Evolutionary conservation across 2,329 filamentous ascomycete genomes (phyloP).

Genomic region (Fusarium falciforme): DNA sequence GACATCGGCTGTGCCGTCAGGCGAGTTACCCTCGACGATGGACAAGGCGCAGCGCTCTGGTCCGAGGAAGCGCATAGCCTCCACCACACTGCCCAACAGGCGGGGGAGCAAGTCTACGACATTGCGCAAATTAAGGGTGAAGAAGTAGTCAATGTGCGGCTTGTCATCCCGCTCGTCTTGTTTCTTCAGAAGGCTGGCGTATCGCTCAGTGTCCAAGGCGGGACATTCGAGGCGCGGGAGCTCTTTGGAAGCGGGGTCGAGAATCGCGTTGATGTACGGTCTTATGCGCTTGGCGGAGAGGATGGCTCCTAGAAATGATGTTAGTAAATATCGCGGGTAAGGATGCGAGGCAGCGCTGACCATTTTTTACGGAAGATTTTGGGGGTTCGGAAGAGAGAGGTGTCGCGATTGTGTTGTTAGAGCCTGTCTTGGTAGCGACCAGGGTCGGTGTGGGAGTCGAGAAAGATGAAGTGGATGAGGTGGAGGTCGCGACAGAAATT

Average conservation of each 20-base stretch:
- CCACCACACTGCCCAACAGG: slow-evolving; percentile 63
- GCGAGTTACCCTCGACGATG: slow-evolving; percentile 66
- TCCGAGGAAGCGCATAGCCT: slow-evolving; percentile 62
- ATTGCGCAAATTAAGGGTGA: slow-evolving; percentile 64
- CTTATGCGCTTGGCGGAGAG: slow-evolving; percentile 35
- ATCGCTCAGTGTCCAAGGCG: slow-evolving; percentile 28
- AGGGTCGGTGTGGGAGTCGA: background rate
- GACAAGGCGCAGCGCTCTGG: slow-evolving; percentile 63
- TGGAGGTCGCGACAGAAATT: background rate
- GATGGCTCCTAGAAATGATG: slow-evolving; percentile 48
- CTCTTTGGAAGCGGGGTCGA: slow-evolving; percentile 42
- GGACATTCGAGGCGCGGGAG: slow-evolving; percentile 48
- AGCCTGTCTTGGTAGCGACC: background rate
- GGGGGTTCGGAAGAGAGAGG: background rate
- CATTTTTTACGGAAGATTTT: slow-evolving; percentile 1
- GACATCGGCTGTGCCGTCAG: slow-evolving; percentile 65
- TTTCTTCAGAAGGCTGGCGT: slow-evolving; percentile 33
- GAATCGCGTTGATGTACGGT: slow-evolving; percentile 46
- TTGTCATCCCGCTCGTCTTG: background rate
- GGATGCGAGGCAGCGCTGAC: background rate
- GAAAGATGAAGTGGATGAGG: slow-evolving; percentile 7
- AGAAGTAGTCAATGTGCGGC: slow-evolving; percentile 55
- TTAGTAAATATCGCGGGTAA: background rate
- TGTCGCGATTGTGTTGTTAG: background rate
- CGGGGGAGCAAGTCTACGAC: slow-evolving; percentile 58